Conservation (phyloP, 176 grass and related monocot species). For the Oryza glaberrima region DNA sequence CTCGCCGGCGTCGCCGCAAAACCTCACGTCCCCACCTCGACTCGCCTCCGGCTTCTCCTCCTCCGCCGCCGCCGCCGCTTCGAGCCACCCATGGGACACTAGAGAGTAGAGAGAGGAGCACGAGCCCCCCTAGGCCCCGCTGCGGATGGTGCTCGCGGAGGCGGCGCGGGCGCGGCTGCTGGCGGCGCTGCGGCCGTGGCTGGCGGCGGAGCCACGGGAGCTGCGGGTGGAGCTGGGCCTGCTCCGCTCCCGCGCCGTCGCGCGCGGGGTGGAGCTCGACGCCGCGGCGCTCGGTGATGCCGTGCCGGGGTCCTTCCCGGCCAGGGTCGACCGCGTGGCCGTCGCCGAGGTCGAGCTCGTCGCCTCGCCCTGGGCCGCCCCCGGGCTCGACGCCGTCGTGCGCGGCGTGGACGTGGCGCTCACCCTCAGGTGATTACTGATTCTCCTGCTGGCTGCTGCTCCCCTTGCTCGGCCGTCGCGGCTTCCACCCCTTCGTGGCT, state of each 20-base stretch:
- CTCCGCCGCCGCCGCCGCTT: too few relatives aligned
- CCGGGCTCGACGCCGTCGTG: conserved; percentile 43
- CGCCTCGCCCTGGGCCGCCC: conserved; percentile 48
- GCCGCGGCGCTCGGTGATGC: conserved; percentile 23
- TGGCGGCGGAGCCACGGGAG: conserved; percentile 45
- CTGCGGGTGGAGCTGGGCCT: conserved; percentile 36
- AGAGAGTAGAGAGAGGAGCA: neutral
- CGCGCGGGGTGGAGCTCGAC: conserved; percentile 39
- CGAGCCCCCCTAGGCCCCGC: neutral
- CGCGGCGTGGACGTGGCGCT: conserved; percentile 43
- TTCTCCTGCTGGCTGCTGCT: neutral
- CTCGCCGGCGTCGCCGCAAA: too few relatives aligned
- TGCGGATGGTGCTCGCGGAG: conserved; percentile 48
- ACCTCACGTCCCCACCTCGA: too few relatives aligned
- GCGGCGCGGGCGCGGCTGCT: conserved; percentile 46
- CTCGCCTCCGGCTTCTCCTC: too few relatives aligned
- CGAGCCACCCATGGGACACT: too few relatives aligned
- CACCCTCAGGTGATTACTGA: conserved; percentile 42
- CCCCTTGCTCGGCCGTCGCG: neutral
- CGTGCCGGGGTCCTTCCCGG: conserved; percentile 32
- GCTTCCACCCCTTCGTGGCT: neutral
- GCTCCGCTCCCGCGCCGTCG: conserved; percentile 40
- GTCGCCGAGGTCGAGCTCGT: conserved; percentile 58
- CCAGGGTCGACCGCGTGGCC: conserved; percentile 42
- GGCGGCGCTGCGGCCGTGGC: conserved; percentile 50